Base-by-base conservation (phyloP, 192 early-diverging fungal species). In the Linnemannia zychae region DNA sequence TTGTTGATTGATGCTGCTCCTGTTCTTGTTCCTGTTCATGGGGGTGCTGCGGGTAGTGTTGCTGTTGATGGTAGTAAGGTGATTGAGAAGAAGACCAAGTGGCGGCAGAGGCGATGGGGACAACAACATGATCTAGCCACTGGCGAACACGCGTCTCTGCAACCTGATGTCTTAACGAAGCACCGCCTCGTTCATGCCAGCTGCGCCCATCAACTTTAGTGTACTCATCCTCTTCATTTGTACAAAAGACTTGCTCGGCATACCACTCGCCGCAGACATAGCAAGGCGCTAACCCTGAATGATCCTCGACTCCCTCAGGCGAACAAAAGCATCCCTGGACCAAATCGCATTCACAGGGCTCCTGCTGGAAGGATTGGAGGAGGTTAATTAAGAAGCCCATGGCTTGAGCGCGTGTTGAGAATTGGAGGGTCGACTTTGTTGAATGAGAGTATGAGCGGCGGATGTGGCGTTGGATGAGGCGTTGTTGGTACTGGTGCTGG, bases 181-280 rank as follows among this genome's bases (percentile, higher is more conserved):
- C 68, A 24, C 75, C 75, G 36, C 31, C 49, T 22, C 60, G 71
- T 38, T 84, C 82, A 74, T 84, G 82, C 82, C 82, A 84, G 24
- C 66, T 46, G 44, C 82, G 65, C 33, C 76, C 82, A 63, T 76
- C 81, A 31, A 76, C 71, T 28, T 34, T 70, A 47, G 5, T 33
- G 48, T 47, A 65, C 40, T 71, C 46, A 12, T 36, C 33, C 71
- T 67, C 80, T 17, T 71, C 57, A 50, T 76, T 69, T 11, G 53
- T 52, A 24, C 67, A 71, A 31, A 68, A 74, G 2, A 78, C 77
- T 24, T 79, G 77, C 65, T 85, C 77, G 49, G 77, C 77, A 38
- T 79, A 85, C 83, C 83, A 85, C 50, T 85, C 83, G 7, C 83
- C 83, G 47, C 83, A 85, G 31, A 85, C 74, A n/a, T 85, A 85